Conservation (phyloP, 306 rosid species). For the Prunus fruticosa region DNA sequence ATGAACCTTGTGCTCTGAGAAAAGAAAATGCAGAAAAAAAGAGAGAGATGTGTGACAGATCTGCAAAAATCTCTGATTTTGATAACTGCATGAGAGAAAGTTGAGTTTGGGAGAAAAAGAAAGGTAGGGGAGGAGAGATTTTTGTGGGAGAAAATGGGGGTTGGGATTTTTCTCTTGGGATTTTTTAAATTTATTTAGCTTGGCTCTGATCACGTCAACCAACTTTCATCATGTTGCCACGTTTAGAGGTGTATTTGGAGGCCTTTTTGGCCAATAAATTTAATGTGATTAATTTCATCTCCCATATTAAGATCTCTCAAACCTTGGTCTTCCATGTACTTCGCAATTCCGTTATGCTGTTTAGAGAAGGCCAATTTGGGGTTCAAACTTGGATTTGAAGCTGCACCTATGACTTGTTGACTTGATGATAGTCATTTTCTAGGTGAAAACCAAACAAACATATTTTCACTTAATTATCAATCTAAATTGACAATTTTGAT, state of each 20-base stretch:
- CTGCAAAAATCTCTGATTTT: background rate
- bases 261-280: background rate
- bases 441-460: no score
- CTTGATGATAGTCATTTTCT: no score
- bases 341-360: constrained; percentile 7
- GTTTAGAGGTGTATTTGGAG: background rate
- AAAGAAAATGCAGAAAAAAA: background rate
- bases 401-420: no score
- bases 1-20: background rate
- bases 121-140: constrained; percentile 21
- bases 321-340: constrained; percentile 13
- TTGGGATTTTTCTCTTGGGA: background rate
- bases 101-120: background rate
- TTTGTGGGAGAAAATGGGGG: constrained; percentile 25
- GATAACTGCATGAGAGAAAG: constrained; percentile 7
- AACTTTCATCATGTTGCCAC: constrained; percentile 17
- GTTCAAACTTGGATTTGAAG: background rate
- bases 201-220: constrained; percentile 14
- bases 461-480: no score
- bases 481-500: no score
- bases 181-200: background rate
- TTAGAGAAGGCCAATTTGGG: background rate
- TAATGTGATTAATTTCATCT: background rate
- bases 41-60: background rate
- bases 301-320: constrained; percentile 3